Evolutionary conservation across 2,329 filamentous ascomycete species (phyloP).

Genomic region (Aspergillus aculeatus): DNA sequence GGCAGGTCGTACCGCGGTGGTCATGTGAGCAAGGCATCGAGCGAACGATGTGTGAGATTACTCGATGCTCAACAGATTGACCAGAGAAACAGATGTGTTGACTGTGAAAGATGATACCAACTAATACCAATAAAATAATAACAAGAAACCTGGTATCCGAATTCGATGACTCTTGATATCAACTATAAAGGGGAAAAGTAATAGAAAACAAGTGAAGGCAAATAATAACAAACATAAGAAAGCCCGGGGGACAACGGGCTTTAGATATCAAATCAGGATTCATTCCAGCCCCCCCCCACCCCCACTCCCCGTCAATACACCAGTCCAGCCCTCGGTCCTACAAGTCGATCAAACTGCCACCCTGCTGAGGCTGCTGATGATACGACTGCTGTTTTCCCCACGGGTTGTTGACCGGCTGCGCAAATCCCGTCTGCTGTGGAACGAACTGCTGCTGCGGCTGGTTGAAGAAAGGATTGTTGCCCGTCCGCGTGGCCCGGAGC

Average conservation of each 20-base stretch:
- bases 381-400: slow-evolving; percentile 53
- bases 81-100: no score
- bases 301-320: background rate
- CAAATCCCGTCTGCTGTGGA: slow-evolving; percentile 48
- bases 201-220: background rate
- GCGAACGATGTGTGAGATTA: no score
- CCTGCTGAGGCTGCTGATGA: slow-evolving; percentile 43
- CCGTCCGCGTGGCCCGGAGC: slow-evolving; percentile 67
- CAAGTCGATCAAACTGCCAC: slow-evolving; percentile 63
- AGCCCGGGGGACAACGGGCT: slow-evolving; percentile 2
- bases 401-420: slow-evolving; percentile 52
- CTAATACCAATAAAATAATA: slow-evolving; percentile 1
- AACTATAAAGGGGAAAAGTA: slow-evolving; percentile 12
- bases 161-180: slow-evolving; percentile 8
- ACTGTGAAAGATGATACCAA: no score
- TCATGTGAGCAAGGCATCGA: no score
- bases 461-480: slow-evolving; percentile 85
- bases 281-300: background rate
- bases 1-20: no score
- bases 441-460: slow-evolving; percentile 55
- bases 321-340: slow-evolving; percentile 25
- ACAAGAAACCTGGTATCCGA: slow-evolving; percentile 18
- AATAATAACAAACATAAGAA: slow-evolving; percentile 4
- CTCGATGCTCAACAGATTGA: no score
- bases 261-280: slow-evolving; percentile 1